Evolutionary conservation across 108 stramenopile species (phyloP).

Genomic region (Nitzschia sp.): DNA sequence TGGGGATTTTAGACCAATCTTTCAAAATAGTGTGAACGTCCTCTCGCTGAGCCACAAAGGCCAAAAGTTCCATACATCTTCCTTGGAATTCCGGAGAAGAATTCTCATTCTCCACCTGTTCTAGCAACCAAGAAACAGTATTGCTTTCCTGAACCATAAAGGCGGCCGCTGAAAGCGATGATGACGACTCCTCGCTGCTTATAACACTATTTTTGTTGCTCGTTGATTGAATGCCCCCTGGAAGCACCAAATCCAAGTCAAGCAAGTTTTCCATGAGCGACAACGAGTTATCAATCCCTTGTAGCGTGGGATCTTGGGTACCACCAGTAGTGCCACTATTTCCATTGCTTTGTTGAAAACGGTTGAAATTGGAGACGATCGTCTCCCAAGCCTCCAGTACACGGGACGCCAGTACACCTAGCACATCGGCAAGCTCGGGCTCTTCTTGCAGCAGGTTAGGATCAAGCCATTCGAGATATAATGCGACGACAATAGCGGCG

Average conservation of each 20-base stretch:
- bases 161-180: conserved; percentile 42
- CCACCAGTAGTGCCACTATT: background rate
- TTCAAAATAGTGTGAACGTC: conserved; percentile 38
- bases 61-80: conserved; percentile 50
- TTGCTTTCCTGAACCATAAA: conserved; percentile 49
- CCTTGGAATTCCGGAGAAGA: conserved; percentile 4
- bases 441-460: conserved; percentile 40
- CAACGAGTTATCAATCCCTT: conserved; percentile 60
- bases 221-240: background rate
- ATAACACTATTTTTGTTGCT: conserved; percentile 11
- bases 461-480: conserved; percentile 75
- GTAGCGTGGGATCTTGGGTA: conserved; percentile 49
- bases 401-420: conserved; percentile 18
- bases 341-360: conserved; percentile 13
- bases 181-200: background rate
- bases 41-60: conserved; percentile 63
- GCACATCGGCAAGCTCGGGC: background rate
- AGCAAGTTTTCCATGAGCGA: conserved; percentile 66
- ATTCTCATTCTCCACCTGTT: conserved; percentile 34
- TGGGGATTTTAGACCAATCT: conserved; percentile 35
- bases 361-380: conserved; percentile 36
- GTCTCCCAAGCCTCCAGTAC: conserved; percentile 39
- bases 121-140: conserved; percentile 67
- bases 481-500: conserved; percentile 48
- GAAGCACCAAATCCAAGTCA: conserved; percentile 57